Evolutionary conservation across 2,329 filamentous ascomycete species (phyloP).

Genomic region (Tolypocladium inflatum): DNA sequence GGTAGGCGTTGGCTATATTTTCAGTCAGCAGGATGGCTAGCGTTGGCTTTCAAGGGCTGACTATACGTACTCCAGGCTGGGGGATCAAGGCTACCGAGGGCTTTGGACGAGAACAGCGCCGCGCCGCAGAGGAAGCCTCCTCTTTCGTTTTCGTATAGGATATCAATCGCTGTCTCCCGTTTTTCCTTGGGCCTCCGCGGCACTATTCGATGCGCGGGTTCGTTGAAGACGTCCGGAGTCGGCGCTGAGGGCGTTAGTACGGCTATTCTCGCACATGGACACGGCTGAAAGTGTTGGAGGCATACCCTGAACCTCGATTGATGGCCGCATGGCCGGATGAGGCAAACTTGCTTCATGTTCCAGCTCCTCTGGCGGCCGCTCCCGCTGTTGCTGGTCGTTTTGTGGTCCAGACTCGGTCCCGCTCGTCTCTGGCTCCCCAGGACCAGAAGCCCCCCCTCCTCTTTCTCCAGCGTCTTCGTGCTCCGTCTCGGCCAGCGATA

Average conservation of each 20-base stretch:
- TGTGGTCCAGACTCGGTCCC: neutral
- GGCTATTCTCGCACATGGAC: too few species aligned
- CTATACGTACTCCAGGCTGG: constrained; percentile 59
- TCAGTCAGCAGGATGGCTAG: constrained; percentile 1
- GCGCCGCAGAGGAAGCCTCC: constrained; percentile 84
- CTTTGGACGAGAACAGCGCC: constrained; percentile 79
- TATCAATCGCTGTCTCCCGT: constrained; percentile 60
- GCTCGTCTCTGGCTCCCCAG: neutral
- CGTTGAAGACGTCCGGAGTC: constrained; percentile 14
- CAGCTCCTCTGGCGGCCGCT: neutral
- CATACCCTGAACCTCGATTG: constrained; percentile 23
- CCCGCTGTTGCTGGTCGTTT: neutral
- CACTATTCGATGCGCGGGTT: constrained; percentile 22
- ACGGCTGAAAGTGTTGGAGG: neutral
- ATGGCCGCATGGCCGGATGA: constrained; percentile 15
- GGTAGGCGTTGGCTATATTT: constrained; percentile 47
- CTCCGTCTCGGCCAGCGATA: constrained; percentile 3
- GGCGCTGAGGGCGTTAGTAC: constrained; percentile 15
- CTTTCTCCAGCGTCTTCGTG: neutral
- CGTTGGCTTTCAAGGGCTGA: neutral
- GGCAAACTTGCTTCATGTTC: constrained; percentile 5
- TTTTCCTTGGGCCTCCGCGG: constrained; percentile 21
- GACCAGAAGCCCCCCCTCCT: neutral
- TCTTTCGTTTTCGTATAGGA: constrained; percentile 92
- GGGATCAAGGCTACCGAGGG: constrained; percentile 78